A percentile compares a stretch with the other conserved stretches of the same genome.
Evolutionary conservation across 2,329 filamentous ascomycete species (phyloP).

Genomic region (Zasmidium angulare): DNA sequence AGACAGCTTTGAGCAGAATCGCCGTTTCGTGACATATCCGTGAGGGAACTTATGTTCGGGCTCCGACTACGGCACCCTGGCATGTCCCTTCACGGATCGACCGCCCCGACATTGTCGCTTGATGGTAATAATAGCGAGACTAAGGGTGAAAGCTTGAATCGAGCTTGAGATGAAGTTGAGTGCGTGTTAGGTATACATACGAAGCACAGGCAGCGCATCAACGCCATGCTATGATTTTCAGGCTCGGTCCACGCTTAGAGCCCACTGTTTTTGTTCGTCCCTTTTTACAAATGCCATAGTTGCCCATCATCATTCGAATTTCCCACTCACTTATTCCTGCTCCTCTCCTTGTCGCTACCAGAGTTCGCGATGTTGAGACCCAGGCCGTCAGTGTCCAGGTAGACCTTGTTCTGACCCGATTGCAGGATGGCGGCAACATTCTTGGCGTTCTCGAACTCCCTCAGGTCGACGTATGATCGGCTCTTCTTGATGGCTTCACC

Average conservation of each 20-base stretch:
- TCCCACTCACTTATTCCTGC: neutral
- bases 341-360: neutral
- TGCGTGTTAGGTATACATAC: conserved; percentile 5
- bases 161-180: conserved; percentile 1
- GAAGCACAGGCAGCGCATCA: neutral
- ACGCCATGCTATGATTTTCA: neutral
- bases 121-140: no score
- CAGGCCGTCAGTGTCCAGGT: conserved; percentile 86
- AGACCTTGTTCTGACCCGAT: conserved; percentile 88
- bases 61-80: no score
- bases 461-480: conserved; percentile 92
- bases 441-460: conserved; percentile 96
- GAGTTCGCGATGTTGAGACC: conserved; percentile 72
- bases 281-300: neutral
- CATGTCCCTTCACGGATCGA: no score
- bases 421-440: conserved; percentile 85
- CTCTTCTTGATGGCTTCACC: conserved; percentile 99
- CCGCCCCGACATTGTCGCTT: no score
- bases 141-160: no score
- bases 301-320: neutral
- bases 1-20: no score
- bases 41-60: no score
- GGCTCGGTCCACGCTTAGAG: neutral
- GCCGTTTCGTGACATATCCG: no score
- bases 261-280: neutral